Base-by-base conservation (phyloP, 2,329 filamentous ascomycete species). In the Xylariales sp. region DNA sequence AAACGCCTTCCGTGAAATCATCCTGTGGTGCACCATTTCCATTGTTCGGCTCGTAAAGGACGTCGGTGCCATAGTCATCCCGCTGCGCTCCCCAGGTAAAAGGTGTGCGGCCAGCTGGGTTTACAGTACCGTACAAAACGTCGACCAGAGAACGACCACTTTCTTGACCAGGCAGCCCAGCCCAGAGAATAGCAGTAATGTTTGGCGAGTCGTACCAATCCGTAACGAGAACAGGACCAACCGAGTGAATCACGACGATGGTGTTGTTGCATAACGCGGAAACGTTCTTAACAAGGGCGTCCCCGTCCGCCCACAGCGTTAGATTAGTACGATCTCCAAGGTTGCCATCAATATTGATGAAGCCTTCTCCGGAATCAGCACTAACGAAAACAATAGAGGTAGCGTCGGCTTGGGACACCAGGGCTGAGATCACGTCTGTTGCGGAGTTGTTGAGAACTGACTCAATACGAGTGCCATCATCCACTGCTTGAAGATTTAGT, bases 271-370 rank as follows among this genome's bases (percentile, higher is more conserved):
- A 90, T 44, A 80, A 57, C 6, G 80, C 72, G 1, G 88, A 81
- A 10, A 95, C 87, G 33, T 85, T 88, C 62, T 85, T 76, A 63
- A 97, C 85, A 39, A 97, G 66, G 1, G 75, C 72, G 37, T 97
- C 88, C 28, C 88, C 90, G 41, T 81, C 75, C 43, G 83, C 73
- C 91, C 91, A 97, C 1, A 95, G 70, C 0, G 89, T 95, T 25
- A 98, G 71, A 64, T 98, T 96, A 54, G 90, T 89, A 37, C 93
- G 83, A 60, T 97, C 91, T 41, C 93, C 93, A 42, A 74, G 69
- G 58, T 96, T 96, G 38, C 79, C 84, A 45, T 90, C 91, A 2
- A 94, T 77, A 19, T 66, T 74, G 54, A 97, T 88, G 65, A 78
- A 96, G 5, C 88, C 89, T 63, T 97, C 93, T 37, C 91, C 91